Conservation (phyloP, 2,329 filamentous ascomycete species). For the Pseudogymnoascus verrucosus region DNA sequence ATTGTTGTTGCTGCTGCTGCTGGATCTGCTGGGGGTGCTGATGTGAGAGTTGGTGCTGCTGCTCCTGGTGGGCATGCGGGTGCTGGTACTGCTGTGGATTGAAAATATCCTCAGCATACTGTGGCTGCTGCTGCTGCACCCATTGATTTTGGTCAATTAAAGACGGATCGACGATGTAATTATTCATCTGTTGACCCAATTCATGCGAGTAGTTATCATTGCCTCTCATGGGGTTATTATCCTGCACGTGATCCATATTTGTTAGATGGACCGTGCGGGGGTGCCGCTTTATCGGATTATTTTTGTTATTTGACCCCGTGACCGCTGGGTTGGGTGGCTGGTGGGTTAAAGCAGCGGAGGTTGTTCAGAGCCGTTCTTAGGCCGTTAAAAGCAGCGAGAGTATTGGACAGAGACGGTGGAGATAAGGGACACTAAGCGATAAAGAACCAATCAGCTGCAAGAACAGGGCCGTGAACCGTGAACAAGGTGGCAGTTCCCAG, state of each 20-base stretch:
- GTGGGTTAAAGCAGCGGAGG: not conserved
- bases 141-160: conserved; percentile 14
- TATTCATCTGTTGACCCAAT: not conserved
- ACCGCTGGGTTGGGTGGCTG: not conserved
- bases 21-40: not conserved
- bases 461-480: not conserved
- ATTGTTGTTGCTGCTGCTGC: not conserved
- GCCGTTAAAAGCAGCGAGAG: conserved; percentile 7
- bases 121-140: conserved; percentile 10
- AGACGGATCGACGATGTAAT: not conserved
- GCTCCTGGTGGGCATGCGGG: not conserved
- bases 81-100: conserved; percentile 3
- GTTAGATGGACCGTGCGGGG: not conserved
- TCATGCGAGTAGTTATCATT: conserved; percentile 1
- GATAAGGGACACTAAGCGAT: not conserved
- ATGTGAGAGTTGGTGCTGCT: not conserved
- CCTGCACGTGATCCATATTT: conserved; percentile 12
- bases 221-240: not conserved
- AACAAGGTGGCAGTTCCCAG: not conserved
- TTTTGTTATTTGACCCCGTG: not conserved
- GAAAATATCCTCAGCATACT: conserved; percentile 8
- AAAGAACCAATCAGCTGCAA: conserved; percentile 8
- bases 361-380: not conserved
- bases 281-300: conserved; percentile 6
- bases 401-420: conserved; percentile 2